These are phyloP conservation scores for Epithele typhae DNA, from an alignment of 768 basidiomycete species.

Conservation along the genomic window DNA sequence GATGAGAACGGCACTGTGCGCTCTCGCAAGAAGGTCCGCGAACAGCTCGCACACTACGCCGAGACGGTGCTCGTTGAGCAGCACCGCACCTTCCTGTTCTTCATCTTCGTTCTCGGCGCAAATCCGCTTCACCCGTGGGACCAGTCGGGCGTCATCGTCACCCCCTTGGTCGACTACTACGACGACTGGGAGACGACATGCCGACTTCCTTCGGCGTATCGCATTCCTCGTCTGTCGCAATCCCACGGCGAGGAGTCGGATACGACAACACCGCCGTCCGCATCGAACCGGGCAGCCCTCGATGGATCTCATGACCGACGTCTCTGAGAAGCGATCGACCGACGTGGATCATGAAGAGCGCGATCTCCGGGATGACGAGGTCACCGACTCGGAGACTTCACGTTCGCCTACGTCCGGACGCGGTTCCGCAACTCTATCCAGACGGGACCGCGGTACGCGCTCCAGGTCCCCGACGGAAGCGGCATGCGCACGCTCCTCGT, in stretches of 20 bases:
- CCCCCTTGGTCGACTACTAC: slow-evolving; percentile 1
- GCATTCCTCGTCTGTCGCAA: neutral
- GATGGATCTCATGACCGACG: neutral
- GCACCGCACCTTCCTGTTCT: neutral
- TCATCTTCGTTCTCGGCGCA: neutral
- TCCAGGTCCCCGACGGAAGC: neutral
- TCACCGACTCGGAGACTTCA: neutral
- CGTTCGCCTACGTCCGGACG: slow-evolving; percentile 2
- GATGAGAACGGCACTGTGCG: too few species aligned
- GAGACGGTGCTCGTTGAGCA: neutral
- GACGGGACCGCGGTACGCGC: slow-evolving; percentile 1
- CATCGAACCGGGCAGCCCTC: neutral
- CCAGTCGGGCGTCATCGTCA: neutral
- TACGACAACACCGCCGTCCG: neutral
- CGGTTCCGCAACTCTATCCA: neutral
- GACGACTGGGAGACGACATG: neutral
- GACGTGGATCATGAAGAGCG: neutral
- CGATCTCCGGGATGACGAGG: neutral
- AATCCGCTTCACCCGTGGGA: slow-evolving; percentile 2
- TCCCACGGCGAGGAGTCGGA: neutral
- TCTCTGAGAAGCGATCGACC: neutral
- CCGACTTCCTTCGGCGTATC: neutral
- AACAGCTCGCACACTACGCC: too few species aligned
- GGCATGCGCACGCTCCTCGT: neutral
- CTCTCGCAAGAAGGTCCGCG: too few species aligned